Base-by-base conservation (phyloP, 2,329 filamentous ascomycete species). In the Biscogniauxia sp. region DNA sequence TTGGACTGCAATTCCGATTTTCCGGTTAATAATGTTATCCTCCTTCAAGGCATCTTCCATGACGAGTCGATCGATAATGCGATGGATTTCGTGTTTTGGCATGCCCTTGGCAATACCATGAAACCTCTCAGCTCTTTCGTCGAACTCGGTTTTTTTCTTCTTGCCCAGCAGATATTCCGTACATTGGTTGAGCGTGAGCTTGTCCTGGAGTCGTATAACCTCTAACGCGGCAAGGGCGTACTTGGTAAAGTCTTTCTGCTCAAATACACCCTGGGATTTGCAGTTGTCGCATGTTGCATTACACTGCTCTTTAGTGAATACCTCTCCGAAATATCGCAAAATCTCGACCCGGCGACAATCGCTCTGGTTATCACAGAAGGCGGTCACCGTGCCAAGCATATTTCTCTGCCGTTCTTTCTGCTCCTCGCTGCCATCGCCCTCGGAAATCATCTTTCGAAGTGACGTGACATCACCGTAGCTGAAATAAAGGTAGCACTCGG, bases 271-370 rank as follows among this genome's bases (percentile, higher is more conserved):
- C 23, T 86, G 87, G 2, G 88, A 91, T 65, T 83, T 86, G 80
- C 95, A 99, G 72, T 97, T 98, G 78, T 99, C 96, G 75, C 95
- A 99, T 0, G 83, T 84, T 55, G 84, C 81, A 54, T 86, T 80
- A 76, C 95, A 99, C 56, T 91, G 83, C 13, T 85, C 83, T 45
- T 82, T 80, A 56, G 85, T 79, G 72, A 98, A 99, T 0, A 82
- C 81, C 75, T 99, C 96, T 60, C 90, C 93, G 79, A 99, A 99
- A 75, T 99, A 99, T n/a, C 85, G 85, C 37, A 99, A 85, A 17
- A 99, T 89, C 74, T 96, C 91, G 1, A 90, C 89, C 62, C 95
- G 85, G 64, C 95, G 88, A 73, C 95, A 99, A 68, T 97, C 92
- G 58, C 85, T 88, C 68, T 85, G 85, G 75, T 97, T 97, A 71